Conservation (phyloP, 2,329 filamentous ascomycete species). For the Cercospora beticola region DNA sequence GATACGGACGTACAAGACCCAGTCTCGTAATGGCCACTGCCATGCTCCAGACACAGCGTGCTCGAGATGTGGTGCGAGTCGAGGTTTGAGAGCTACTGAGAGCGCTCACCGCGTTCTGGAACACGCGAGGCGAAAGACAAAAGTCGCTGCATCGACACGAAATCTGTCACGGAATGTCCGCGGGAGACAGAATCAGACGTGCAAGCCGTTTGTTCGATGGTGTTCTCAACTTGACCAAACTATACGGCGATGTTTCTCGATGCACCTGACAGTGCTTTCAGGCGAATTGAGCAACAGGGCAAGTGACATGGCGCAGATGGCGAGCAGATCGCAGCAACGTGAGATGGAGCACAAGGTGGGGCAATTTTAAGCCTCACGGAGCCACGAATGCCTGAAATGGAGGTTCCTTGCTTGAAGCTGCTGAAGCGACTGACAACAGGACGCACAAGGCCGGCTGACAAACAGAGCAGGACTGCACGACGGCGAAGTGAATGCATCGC, state of each 20-base stretch:
- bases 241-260: not conserved
- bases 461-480: not conserved
- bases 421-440: not conserved
- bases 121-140: not conserved
- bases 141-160: constrained; percentile 5
- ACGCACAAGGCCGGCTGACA: constrained; percentile 1
- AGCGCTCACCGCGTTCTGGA: not conserved
- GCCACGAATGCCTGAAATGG: not conserved
- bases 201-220: not conserved
- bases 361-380: constrained; percentile 2
- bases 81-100: not conserved
- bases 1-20: constrained; percentile 9
- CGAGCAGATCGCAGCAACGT: not conserved
- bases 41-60: not conserved
- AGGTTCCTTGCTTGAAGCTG: not conserved
- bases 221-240: not conserved
- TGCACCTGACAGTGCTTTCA: not conserved
- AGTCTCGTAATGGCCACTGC: not conserved
- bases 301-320: not conserved
- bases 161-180: not conserved
- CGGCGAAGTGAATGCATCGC: not conserved
- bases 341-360: not conserved
- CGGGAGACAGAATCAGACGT: not conserved
- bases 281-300: not conserved
- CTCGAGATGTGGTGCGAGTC: not conserved